Percentiles rank a stretch among this genome's conserved stretches.
phyloP scores from a whole-genome alignment of 352 stramenopile species.

The Phytophthora pseudosyringae region DNA sequence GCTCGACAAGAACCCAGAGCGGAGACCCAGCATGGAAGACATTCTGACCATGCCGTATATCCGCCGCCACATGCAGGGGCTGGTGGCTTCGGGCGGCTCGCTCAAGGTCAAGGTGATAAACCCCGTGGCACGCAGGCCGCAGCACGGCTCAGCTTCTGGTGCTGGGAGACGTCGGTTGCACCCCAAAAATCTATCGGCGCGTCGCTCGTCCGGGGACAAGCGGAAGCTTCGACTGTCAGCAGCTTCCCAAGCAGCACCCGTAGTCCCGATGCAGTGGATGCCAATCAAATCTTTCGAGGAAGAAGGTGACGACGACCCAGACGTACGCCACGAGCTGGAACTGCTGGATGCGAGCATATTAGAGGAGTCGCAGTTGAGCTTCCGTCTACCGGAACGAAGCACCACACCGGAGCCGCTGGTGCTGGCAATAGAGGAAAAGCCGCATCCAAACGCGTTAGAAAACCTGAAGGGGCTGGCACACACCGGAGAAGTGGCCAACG shows the following conservation, averaged over 20 bases:
- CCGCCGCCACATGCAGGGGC: conserved; percentile 76
- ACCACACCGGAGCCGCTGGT: conserved; percentile 60
- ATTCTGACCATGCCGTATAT: conserved; percentile 81
- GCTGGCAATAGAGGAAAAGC: conserved; percentile 32
- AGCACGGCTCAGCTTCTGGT: conserved; percentile 32
- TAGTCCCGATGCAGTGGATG: conserved; percentile 52
- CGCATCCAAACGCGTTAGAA: conserved; percentile 8
- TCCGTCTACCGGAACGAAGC: conserved; percentile 66
- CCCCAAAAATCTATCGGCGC: conserved; percentile 45
- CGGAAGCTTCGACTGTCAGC: conserved; percentile 21
- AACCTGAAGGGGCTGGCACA: not conserved
- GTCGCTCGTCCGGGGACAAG: conserved; percentile 49
- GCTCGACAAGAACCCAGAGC: conserved; percentile 70
- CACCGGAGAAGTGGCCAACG: conserved; percentile 12
- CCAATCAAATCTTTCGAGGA: conserved; percentile 37
- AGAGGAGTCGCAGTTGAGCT: conserved; percentile 56
- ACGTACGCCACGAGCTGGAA: conserved; percentile 49
- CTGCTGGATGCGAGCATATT: conserved; percentile 53
- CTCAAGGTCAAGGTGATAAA: conserved; percentile 51
- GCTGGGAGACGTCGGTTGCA: conserved; percentile 47
- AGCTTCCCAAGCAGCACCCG: conserved; percentile 16
- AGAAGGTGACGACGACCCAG: conserved; percentile 51
- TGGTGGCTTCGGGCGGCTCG: conserved; percentile 64
- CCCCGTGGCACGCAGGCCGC: conserved; percentile 38
- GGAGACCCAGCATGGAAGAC: conserved; percentile 73